Base-by-base conservation (phyloP, 192 early-diverging fungal genomes). In the Polychytrium aggregatum region DNA sequence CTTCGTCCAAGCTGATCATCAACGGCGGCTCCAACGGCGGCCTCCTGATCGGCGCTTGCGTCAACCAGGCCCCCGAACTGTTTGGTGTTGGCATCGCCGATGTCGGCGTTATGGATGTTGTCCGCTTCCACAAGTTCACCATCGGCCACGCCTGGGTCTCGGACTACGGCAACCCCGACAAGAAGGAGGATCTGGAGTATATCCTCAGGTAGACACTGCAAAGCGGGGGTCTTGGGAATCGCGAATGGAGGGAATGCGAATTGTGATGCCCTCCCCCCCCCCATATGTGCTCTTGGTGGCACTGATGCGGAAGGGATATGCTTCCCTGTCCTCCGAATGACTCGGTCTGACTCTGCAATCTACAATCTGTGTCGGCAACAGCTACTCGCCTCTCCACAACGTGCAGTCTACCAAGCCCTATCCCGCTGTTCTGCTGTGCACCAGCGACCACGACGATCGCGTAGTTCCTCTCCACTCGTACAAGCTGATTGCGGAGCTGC, bases 41-140 rank as follows among this genome's bases (percentile, higher is more conserved):
- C 22, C 46, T 83, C 9, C 61, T 86, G 16, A 74, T 85, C 25
- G 74, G 64, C 14, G 81, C 81, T 7, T 83, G 81, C 59, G 44
- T 81, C 21, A 86, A 82, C 62, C 82, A 85, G 60, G 72, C 79
- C 2, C 84, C 84, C 17, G 82, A 86, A 40, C 68, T 86, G 20
- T 86, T 78, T 64, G 81, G 78, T 2, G 57, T 55, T 17, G 81
- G 60, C 0, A 59, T 86, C 3, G 71, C 79, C 17, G 73, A 75
- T 35, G 84, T 86, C 25, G 81, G 81, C 18, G 82, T 85, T 24
- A 55, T 81, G 70, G 84, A 86, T 49, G 65, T 86, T 67, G 44
- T 76, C 39, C 67, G 81, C 30, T 86, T 82, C 72, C 82, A 86
- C 63, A 83, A 83, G 55, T 86, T 86, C 53, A 86, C 82, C 3